These are phyloP conservation scores for Mycena metata DNA, from an alignment of 768 basidiomycete species.

Conservation along the genomic window DNA sequence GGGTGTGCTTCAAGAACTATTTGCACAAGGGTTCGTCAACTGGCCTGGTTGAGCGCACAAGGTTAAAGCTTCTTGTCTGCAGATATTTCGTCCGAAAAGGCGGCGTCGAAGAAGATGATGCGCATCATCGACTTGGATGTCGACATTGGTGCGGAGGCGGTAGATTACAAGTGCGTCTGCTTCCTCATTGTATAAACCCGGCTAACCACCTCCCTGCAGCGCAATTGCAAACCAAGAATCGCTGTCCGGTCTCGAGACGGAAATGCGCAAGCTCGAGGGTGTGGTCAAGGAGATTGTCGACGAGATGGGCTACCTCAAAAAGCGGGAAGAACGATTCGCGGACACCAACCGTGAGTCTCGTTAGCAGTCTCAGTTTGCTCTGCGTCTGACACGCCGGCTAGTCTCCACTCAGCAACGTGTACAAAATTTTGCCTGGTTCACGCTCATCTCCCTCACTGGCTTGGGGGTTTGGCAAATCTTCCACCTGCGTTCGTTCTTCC, in stretches of 20 bases:
- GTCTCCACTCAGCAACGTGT: slow-evolving; percentile 94
- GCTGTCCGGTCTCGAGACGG: slow-evolving; percentile 93
- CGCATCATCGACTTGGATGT: slow-evolving; percentile 93
- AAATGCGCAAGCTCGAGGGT: slow-evolving; percentile 98
- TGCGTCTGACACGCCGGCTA: slow-evolving; percentile 47
- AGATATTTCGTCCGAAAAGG: slow-evolving; percentile 65
- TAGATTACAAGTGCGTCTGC: slow-evolving; percentile 95
- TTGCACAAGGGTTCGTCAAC: slow-evolving; percentile 76
- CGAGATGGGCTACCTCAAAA: slow-evolving; percentile 92
- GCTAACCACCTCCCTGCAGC: slow-evolving; percentile 55
- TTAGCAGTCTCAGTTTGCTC: background rate
- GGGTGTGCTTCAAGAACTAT: slow-evolving; percentile 93
- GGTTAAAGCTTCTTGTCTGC: slow-evolving; percentile 8
- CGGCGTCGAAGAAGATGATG: slow-evolving; percentile 61
- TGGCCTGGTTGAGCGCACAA: background rate
- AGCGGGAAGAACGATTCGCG: slow-evolving; percentile 90
- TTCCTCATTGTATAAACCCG: background rate
- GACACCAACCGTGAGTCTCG: slow-evolving; percentile 85
- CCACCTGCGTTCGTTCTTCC: slow-evolving; percentile 96
- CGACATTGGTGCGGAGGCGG: slow-evolving; percentile 97
- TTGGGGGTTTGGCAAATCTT: slow-evolving; percentile 96
- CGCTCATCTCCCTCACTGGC: slow-evolving; percentile 79
- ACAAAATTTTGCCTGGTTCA: slow-evolving; percentile 93
- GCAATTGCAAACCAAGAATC: slow-evolving; percentile 99
- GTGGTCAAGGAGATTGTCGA: slow-evolving; percentile 95